Evolutionary conservation across 306 rosid species (phyloP), one percentile per base, ranked within the genome.

Genomic region (Trifolium dubium): DNA sequence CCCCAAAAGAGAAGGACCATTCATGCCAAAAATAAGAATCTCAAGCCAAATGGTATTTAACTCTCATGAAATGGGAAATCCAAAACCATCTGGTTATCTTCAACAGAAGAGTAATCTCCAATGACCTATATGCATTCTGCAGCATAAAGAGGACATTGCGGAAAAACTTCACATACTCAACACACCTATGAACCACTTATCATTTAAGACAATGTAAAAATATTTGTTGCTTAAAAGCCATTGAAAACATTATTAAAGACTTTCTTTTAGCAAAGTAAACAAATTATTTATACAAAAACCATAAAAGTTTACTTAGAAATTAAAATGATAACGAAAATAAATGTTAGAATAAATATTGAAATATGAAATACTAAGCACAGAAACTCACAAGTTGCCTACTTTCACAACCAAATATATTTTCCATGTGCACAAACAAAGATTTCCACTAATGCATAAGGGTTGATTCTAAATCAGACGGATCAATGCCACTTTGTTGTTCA

Each of bases 371-470:
- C 14, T 62, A 54, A 46, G 31, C 19, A 56, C 6, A 46, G 78
- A 62, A 74, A 82, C 99, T 92, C 83, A 94, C 99, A 68, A 88
- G 92, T 51, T 88, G 92, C 73, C 53, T 84, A 73, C 79, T 81
- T 76, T 94, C 99, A 11, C 77, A 76, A n/a, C 75, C 84, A 60
- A 89, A 79, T 55, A 64, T 78, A 65, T 79, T 87, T 79, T 90
- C 96, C 96, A 86, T 86, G 51, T 83, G 87, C 83, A 67, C 82
- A 81, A 92, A 94, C 58, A 94, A 95, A 6, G 97, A 80, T 76
- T 84, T 89, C 97, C 96, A 94, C 68, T 92, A 96, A 75, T 82
- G 86, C 72, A 85, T 77, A 56, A 94, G 96, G 72, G 83, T 83
- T 56, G 72, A 56, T 66, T 90, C 99, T 43, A 87, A 74, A 64